phyloP scores from a whole-genome alignment of 2,329 filamentous ascomycete species.

The Talaromyces atroroseus region DNA sequence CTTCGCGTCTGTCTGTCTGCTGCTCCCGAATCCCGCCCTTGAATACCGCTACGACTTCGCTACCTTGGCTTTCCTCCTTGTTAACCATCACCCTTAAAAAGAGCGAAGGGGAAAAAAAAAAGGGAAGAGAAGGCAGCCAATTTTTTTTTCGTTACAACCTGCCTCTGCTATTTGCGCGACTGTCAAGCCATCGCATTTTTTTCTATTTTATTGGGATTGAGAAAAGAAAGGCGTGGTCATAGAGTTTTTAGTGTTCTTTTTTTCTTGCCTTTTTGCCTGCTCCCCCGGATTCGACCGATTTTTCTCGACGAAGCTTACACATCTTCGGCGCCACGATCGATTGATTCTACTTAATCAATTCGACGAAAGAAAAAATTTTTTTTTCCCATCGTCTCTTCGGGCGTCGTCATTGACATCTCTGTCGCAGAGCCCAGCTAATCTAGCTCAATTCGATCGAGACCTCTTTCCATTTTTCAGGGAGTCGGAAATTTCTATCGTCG shows the following conservation, averaged over 20 bases:
- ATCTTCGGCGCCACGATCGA: slow-evolving; percentile 1
- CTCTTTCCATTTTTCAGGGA: neutral
- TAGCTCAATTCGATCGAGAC: neutral
- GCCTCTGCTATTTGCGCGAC: neutral
- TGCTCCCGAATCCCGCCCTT: neutral
- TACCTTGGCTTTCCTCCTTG: slow-evolving; percentile 1
- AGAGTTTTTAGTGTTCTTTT: neutral
- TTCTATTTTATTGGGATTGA: neutral
- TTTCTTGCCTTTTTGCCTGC: neutral
- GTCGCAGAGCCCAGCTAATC: neutral
- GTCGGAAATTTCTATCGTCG: neutral
- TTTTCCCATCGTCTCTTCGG: neutral
- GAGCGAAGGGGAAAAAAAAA: neutral
- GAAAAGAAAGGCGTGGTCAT: neutral
- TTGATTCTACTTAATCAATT: neutral
- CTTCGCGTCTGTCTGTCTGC: neutral
- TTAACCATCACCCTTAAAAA: neutral
- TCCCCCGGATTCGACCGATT: neutral
- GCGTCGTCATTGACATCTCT: neutral
- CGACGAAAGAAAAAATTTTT: neutral
- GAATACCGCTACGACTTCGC: neutral
- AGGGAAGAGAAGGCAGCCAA: neutral
- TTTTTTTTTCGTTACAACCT: neutral
- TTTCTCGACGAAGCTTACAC: neutral
- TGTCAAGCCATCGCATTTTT: neutral